Conservation (phyloP, 106 monocot genomes). For the Amphibolis antarctica region DNA sequence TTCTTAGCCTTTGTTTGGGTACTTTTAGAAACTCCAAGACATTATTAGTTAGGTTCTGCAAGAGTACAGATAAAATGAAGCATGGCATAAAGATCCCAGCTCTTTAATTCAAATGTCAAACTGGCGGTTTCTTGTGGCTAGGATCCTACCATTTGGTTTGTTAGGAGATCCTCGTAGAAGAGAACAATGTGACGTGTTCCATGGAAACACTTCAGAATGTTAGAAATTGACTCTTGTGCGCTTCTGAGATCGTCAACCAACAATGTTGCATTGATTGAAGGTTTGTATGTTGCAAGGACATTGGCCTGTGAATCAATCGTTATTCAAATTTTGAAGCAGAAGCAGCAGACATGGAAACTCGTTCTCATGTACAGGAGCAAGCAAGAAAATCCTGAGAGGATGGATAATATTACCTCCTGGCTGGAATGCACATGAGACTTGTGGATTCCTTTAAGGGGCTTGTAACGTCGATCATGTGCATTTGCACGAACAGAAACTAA, state of each 20-base stretch:
- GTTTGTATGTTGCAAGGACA: slow-evolving; percentile 27
- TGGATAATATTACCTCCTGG: slow-evolving; percentile 44
- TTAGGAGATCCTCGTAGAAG: slow-evolving; percentile 27
- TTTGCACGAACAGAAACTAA: slow-evolving; percentile 61
- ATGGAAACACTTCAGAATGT: slow-evolving; percentile 15
- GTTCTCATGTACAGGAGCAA: no score
- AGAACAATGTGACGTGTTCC: slow-evolving; percentile 17
- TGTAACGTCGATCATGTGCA: slow-evolving; percentile 44
- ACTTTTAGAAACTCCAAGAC: slow-evolving; percentile 66
- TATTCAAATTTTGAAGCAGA: no score
- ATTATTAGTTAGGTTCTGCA: slow-evolving; percentile 47
- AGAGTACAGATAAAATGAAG: no score
- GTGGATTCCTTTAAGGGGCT: slow-evolving; percentile 72
- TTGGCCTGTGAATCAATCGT: slow-evolving; percentile 6
- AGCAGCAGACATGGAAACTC: no score
- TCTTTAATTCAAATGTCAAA: background rate
- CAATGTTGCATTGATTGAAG: slow-evolving; percentile 14
- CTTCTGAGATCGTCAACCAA: slow-evolving; percentile 10
- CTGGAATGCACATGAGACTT: slow-evolving; percentile 76
- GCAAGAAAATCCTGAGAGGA: background rate
- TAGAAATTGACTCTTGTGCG: background rate
- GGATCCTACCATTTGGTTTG: slow-evolving; percentile 44
- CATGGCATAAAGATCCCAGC: no score
- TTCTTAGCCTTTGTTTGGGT: slow-evolving; percentile 49
- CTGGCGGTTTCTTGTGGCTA: background rate